phyloP scores from a whole-genome alignment of 345 rosid genomes.

The Eucalyptus marginata region DNA sequence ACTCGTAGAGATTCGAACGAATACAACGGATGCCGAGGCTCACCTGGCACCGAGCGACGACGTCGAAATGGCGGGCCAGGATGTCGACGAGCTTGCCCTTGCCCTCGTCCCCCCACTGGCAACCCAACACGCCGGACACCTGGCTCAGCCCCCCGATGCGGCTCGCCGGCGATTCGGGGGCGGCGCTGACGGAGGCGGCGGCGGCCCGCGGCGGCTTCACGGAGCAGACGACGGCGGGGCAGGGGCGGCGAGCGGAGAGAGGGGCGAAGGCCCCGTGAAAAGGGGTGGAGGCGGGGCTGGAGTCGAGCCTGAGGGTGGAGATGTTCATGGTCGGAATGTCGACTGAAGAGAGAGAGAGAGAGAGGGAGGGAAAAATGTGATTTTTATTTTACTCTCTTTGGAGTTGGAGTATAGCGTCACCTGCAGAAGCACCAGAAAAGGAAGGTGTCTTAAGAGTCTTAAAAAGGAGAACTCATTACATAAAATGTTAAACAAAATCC shows the following conservation, averaged over 20 bases:
- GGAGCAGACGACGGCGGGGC: conserved; percentile 20
- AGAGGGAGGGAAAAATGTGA: background rate
- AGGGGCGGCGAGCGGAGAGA: background rate
- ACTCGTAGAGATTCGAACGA: background rate
- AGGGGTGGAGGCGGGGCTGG: background rate
- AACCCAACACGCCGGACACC: conserved; percentile 90
- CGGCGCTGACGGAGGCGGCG: conserved; percentile 24
- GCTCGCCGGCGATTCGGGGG: conserved; percentile 28
- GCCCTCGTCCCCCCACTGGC: conserved; percentile 99
- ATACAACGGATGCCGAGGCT: background rate
- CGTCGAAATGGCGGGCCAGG: conserved; percentile 74
- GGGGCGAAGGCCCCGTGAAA: background rate
- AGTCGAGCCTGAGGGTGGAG: background rate
- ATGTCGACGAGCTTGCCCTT: conserved; percentile 98
- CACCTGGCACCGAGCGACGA: conserved; percentile 99
- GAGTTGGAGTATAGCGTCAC: background rate
- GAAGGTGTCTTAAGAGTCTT: background rate
- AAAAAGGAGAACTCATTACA: background rate
- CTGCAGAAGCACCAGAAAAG: background rate
- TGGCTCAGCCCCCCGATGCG: conserved; percentile 73
- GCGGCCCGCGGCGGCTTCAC: conserved; percentile 1
- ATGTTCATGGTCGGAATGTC: background rate
- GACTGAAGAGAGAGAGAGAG: background rate
- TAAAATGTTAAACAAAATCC: background rate
- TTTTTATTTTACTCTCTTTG: background rate